Evolutionary conservation across 352 stramenopile species (phyloP), one percentile per base, ranked within the genome.

Genomic region (Globisporangium okanoganense): DNA sequence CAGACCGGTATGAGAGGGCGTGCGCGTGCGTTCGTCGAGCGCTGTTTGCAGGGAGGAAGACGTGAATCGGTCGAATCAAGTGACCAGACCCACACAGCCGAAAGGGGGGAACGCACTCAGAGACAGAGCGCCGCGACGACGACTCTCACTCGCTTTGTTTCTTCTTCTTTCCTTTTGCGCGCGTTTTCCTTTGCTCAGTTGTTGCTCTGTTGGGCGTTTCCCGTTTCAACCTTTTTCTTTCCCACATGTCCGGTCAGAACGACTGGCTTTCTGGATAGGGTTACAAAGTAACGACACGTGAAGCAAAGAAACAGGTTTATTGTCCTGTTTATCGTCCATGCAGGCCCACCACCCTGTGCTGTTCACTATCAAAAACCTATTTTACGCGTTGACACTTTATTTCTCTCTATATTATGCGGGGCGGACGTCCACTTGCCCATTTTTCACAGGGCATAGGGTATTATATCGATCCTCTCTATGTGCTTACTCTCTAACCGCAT

Each of bases 101-200:
- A 31, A 27, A 31, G 45, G 45, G 45, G 25, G 20, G n/a, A 29
- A 52, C 18, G 45, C 22, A 52, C 36, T 12, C 36, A 41, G 36
- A 41, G 36, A 41, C 36, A 41, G 12, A 52, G 45, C 45, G 45
- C 44, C 14, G n/a, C n/a, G n/a, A 10, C 18, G 45, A 27, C 22
- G 45, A 14, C 10, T 25, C 45, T 31, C 22, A 18, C n/a, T 27
- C 45, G 45, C 45, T 52, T 25, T 8, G 7, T 13, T 29, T 31
- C 45, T 52, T 27, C 25, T 52, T 52, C 45, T 52, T 52, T 31
- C 25, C 45, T 25, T 52, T 31, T 31, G 45, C 25, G 22, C 45
- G n/a, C 24, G 3, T 20, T 38, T 12, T 12, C 33, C 8, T 12
- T 38, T 12, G 6, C 13, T 38, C 33, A 9, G 6, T 36, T 36